phyloP scores from a whole-genome alignment of 306 rosid species.

The Vicia faba region DNA sequence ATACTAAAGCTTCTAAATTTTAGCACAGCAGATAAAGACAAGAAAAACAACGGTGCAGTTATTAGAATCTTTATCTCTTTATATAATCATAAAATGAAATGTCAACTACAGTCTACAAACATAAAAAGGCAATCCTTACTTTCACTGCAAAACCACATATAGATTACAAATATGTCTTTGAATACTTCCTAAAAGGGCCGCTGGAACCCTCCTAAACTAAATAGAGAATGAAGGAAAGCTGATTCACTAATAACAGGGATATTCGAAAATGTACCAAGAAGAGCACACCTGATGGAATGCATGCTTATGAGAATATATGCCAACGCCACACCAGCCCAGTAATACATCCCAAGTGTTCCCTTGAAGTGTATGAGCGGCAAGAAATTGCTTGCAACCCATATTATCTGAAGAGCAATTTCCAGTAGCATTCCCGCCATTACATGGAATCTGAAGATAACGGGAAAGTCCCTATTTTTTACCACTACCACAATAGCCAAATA shows the following conservation, averaged over 20 bases:
- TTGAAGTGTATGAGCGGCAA: conserved; percentile 76
- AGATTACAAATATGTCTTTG: conserved; percentile 31
- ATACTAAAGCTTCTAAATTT: not conserved
- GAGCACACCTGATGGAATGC: conserved; percentile 67
- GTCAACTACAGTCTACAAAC: conserved; percentile 20
- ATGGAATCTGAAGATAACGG: conserved; percentile 71
- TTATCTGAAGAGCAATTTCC: conserved; percentile 62
- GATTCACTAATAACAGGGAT: conserved; percentile 68
- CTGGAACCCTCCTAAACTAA: conserved; percentile 56
- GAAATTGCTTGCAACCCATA: conserved; percentile 72
- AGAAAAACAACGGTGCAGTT: not conserved
- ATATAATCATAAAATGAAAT: not conserved
- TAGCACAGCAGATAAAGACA: not conserved
- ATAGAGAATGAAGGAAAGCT: conserved; percentile 70
- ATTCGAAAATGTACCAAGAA: conserved; percentile 67
- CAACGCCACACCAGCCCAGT: conserved; percentile 76
- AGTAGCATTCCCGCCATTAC: conserved; percentile 73
- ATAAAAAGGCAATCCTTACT: conserved; percentile 18
- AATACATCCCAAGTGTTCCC: conserved; percentile 72
- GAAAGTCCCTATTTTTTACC: conserved; percentile 66
- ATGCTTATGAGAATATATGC: conserved; percentile 53
- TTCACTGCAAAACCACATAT: conserved; percentile 28
- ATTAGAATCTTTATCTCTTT: not conserved
- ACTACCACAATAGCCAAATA: conserved; percentile 54
- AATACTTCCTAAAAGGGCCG: conserved; percentile 54